A percentile compares a stretch with the other conserved stretches of the same genome.
Conservation (phyloP, 805 yeast genomes). For the Ogataea nonfermentans region DNA sequence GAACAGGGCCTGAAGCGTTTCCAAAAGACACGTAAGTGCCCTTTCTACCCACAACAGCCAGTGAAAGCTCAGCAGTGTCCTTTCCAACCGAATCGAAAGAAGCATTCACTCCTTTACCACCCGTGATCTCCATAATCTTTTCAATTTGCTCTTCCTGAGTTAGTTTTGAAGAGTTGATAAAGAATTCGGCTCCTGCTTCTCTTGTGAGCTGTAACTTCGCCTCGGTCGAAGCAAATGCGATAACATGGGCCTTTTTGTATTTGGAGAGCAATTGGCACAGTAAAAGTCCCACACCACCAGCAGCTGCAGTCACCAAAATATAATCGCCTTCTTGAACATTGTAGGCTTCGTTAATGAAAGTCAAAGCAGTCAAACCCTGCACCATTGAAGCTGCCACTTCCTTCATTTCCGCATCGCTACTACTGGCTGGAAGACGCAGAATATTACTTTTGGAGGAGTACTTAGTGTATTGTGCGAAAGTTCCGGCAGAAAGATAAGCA, state of each 20-base stretch:
- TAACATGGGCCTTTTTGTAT: constrained; percentile 68
- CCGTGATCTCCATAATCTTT: constrained; percentile 57
- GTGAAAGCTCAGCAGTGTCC: constrained; percentile 65
- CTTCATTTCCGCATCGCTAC: constrained; percentile 49
- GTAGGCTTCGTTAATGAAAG: constrained; percentile 67
- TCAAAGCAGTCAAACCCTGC: constrained; percentile 79
- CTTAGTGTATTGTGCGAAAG: constrained; percentile 77
- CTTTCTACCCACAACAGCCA: constrained; percentile 59
- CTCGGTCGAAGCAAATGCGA: constrained; percentile 79
- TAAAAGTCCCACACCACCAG: constrained; percentile 88
- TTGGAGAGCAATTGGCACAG: constrained; percentile 60
- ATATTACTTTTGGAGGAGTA: constrained; percentile 37
- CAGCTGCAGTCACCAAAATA: constrained; percentile 85
- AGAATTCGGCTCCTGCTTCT: constrained; percentile 71
- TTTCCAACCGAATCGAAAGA: constrained; percentile 77
- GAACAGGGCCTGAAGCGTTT: constrained; percentile 81
- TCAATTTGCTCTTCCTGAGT: constrained; percentile 52
- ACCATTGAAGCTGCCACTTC: constrained; percentile 58
- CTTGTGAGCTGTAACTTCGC: constrained; percentile 70
- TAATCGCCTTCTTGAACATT: constrained; percentile 66
- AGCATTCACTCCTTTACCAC: constrained; percentile 65
- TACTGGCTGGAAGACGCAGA: constrained; percentile 47
- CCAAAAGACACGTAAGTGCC: constrained; percentile 81
- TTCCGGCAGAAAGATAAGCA: constrained; percentile 47
- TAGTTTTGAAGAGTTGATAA: constrained; percentile 46